Evolutionary conservation across 2,329 filamentous ascomycete species (phyloP), one percentile per base, ranked within the genome.

Genomic region (Alternaria hordeiaustralica): DNA sequence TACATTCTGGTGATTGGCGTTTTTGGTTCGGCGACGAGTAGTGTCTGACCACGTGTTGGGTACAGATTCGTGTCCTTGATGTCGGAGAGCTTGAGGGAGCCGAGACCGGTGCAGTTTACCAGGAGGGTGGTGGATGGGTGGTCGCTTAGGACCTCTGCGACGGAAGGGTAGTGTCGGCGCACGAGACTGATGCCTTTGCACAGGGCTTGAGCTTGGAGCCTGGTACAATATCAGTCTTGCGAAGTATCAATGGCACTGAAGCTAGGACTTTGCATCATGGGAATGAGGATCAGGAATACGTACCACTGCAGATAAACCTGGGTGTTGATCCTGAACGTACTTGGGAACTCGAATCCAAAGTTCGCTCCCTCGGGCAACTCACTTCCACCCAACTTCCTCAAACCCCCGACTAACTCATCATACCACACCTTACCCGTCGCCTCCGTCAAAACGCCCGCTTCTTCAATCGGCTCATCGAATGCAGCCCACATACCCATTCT

Each of bases 61-160:
- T 89, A 86, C 68, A 98, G 85, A 5, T 86, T 87, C 53, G 83
- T 81, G 75, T 98, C 95, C 76, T 87, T 83, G 0, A 98, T 94
- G 44, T 96, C 96, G n/a, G 91, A 92, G 1, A 98, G 88, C 57
- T 86, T 88, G 46, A 87, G 86, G 0, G 94, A 90, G 10, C 91
- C 87, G 6, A 98, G 83, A 0, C 94, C 96, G 0, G 94, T 94
- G 71, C 92, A 92, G 77, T 98, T 98, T 69, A 98, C 82, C 1
- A 97, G 82, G 2, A 97, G 79, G 67, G 92, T 88, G 1, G 90
- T 89, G 0, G 83, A 82, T 64, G 88, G 85, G 73, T 92, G 89
- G 41, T 89, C 78, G 1, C 72, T 67, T 0, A 87, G 84, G 0
- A 93, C 92, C 18, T 96, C 89, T 0, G 84, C 79, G 60, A 98